phyloP scores from a whole-genome alignment of 345 rosid genomes.

The Garcia nutans region DNA sequence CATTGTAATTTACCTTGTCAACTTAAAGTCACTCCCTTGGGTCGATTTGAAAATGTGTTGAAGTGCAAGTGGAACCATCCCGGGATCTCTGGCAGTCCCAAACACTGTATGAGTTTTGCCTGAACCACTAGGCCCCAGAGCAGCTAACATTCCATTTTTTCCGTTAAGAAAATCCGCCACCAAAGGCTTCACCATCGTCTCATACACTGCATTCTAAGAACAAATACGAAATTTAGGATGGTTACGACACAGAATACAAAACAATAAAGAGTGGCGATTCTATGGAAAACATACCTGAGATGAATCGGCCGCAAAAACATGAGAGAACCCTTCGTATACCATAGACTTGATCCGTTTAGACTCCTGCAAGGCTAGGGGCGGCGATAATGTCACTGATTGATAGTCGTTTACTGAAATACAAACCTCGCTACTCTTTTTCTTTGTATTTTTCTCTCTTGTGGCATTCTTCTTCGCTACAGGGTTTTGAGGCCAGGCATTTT shows the following conservation, averaged over 20 bases:
- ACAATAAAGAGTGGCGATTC: not conserved
- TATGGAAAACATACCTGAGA: constrained; percentile 46
- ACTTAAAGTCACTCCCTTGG: constrained; percentile 16
- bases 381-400: constrained; percentile 60
- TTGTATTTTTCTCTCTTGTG: constrained; percentile 26
- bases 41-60: constrained; percentile 49
- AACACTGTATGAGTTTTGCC: constrained; percentile 94
- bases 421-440: constrained; percentile 37
- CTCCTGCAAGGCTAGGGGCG: constrained; percentile 57
- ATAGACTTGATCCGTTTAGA: constrained; percentile 71
- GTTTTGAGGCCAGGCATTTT: constrained; percentile 65
- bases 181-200: constrained; percentile 66
- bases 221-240: not conserved
- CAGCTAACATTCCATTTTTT: constrained; percentile 82
- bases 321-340: constrained; percentile 78
- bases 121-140: constrained; percentile 86
- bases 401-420: constrained; percentile 50
- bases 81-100: constrained; percentile 68
- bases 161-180: constrained; percentile 75
- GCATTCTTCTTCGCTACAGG: constrained; percentile 40
- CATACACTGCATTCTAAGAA: constrained; percentile 59
- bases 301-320: constrained; percentile 62
- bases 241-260: not conserved
- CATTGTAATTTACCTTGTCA: constrained; percentile 43
- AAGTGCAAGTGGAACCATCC: constrained; percentile 71